Evolutionary conservation across 192 early-diverging fungal genomes (phyloP).

Genomic region (Haplosporangium gracile): DNA sequence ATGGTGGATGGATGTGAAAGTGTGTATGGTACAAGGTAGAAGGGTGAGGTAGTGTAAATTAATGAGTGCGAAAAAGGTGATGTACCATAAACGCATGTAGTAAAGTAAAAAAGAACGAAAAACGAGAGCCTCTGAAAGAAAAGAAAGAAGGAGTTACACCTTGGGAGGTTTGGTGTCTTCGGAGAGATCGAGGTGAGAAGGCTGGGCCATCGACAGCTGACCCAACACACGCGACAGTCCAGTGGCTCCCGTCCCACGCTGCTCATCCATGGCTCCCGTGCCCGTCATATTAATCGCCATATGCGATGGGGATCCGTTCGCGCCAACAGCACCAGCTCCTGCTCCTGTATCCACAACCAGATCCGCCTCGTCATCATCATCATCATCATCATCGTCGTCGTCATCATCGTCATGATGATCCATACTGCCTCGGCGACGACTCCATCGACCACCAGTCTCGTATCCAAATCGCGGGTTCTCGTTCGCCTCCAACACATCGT

Average conservation of each 20-base stretch:
- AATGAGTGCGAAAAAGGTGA: background rate
- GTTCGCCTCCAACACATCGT: slow-evolving; percentile 16
- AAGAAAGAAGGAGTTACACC: background rate
- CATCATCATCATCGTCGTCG: slow-evolving; percentile 46
- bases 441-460: slow-evolving; percentile 40
- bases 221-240: slow-evolving; percentile 18
- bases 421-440: slow-evolving; percentile 22
- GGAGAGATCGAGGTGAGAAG: slow-evolving; percentile 35
- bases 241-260: background rate
- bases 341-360: background rate
- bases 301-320: background rate
- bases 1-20: no score
- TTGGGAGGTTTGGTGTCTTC: slow-evolving; percentile 2
- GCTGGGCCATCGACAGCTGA: slow-evolving; percentile 19
- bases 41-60: background rate
- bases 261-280: background rate
- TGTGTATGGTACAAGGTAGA: background rate
- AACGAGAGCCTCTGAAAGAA: background rate
- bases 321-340: background rate
- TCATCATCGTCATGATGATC: slow-evolving; percentile 36
- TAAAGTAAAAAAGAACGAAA: background rate
- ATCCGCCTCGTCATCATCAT: slow-evolving; percentile 14
- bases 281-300: slow-evolving; percentile 20
- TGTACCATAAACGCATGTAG: background rate
- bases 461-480: slow-evolving; percentile 38